Conservation (phyloP, 495 filamentous ascomycete genomes). For the Trichoderma virens region DNA sequence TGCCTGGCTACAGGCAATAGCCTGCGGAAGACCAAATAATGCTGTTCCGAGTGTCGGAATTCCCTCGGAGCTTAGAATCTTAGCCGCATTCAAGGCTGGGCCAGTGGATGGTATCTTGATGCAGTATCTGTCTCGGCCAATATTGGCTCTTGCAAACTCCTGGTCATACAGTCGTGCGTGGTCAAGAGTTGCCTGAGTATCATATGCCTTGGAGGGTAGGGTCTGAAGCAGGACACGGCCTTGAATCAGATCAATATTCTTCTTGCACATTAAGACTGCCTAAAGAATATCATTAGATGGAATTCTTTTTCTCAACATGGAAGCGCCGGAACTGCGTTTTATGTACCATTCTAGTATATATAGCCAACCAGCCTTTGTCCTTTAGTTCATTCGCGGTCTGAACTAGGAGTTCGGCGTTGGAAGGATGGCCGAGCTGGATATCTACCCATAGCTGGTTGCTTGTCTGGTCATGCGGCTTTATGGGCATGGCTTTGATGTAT, state of each 20-base stretch:
- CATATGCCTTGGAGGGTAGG: constrained; percentile 31
- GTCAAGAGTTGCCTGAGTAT: constrained; percentile 26
- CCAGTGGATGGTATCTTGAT: constrained; percentile 26
- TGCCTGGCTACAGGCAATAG: constrained; percentile 22
- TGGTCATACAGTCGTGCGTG: constrained; percentile 33
- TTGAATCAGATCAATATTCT: constrained; percentile 32
- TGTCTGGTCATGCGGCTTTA: constrained; percentile 32
- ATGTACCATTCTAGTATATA: constrained; percentile 32
- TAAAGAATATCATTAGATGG: constrained; percentile 20
- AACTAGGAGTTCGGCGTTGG: constrained; percentile 29
- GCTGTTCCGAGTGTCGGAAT: constrained; percentile 22
- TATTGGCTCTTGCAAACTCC: constrained; percentile 31
- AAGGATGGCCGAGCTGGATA: constrained; percentile 27
- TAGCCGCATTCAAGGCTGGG: constrained; percentile 22
- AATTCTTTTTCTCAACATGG: not conserved
- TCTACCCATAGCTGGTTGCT: constrained; percentile 38
- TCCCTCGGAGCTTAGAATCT: constrained; percentile 21
- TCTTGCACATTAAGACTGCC: constrained; percentile 36
- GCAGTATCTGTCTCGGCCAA: constrained; percentile 29
- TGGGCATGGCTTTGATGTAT: constrained; percentile 18
- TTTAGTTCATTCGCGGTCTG: constrained; percentile 30
- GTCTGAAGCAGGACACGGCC: constrained; percentile 35
- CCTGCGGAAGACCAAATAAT: constrained; percentile 22
- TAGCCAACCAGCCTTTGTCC: constrained; percentile 31
- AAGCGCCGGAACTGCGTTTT: not conserved